These are phyloP conservation scores for Spergularia azorica DNA, from an alignment of 179 eudicot species.

Conservation along the genomic window DNA sequence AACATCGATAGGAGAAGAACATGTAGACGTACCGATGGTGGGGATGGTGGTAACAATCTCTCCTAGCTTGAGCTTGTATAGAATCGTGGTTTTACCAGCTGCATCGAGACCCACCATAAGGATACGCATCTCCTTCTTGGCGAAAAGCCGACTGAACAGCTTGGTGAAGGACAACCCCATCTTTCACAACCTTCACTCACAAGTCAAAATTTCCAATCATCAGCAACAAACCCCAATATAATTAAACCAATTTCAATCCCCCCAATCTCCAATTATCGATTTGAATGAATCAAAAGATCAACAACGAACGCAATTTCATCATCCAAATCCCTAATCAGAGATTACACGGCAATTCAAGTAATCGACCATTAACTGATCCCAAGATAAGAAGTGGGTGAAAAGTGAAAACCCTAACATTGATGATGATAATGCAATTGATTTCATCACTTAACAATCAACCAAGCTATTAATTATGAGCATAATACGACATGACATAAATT, in stretches of 20 bases:
- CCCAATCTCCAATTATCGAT: not conserved
- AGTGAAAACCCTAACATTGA: too few species aligned
- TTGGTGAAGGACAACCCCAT: constrained; percentile 41
- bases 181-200: constrained; percentile 26
- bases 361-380: too few species aligned
- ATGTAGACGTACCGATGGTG: constrained; percentile 33
- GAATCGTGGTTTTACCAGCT: constrained; percentile 41
- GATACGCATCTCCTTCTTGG: constrained; percentile 44
- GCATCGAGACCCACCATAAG: constrained; percentile 48
- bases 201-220: constrained; percentile 14
- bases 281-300: not conserved
- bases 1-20: not conserved
- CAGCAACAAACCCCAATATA: not conserved
- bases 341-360: too few species aligned
- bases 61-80: constrained; percentile 39
- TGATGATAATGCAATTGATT: too few species aligned
- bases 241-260: not conserved
- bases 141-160: constrained; percentile 38
- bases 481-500: too few species aligned
- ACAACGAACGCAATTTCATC: not conserved
- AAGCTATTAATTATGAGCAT: too few species aligned
- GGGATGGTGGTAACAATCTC: constrained; percentile 46
- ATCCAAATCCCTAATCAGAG: too few species aligned
- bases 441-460: too few species aligned
- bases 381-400: too few species aligned